Evolutionary conservation across 73 alveolate genomes (phyloP).

Genomic region (Durusdinium trenchii): DNA sequence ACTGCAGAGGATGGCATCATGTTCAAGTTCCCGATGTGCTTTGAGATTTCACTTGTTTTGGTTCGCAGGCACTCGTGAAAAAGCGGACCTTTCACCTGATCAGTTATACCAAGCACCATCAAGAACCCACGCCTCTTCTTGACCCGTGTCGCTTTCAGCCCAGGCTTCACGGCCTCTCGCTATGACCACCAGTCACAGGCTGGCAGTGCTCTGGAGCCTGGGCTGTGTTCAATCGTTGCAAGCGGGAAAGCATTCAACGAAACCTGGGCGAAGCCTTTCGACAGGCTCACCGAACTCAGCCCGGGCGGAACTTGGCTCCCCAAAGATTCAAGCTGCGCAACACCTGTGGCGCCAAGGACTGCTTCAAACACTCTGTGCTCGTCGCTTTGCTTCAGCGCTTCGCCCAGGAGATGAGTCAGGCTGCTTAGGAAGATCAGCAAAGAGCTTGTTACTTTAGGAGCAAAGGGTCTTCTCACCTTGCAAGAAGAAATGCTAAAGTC

Average conservation of each 20-base stretch:
- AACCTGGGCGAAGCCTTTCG: not conserved
- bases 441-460: not conserved
- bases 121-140: not conserved
- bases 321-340: too few relatives aligned
- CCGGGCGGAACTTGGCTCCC: not conserved
- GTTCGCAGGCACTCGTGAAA: not conserved
- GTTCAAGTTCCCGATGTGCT: not conserved
- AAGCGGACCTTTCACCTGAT: not conserved
- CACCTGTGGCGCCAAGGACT: slow-evolving; percentile 10
- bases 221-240: not conserved
- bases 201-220: slow-evolving; percentile 61
- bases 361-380: slow-evolving; percentile 90
- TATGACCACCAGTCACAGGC: slow-evolving; percentile 76
- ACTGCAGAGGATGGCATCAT: not conserved
- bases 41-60: not conserved
- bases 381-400: slow-evolving; percentile 7
- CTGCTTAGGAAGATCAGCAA: too few relatives aligned
- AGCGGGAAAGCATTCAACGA: too few relatives aligned
- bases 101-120: not conserved
- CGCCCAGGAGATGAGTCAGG: slow-evolving; percentile 6
- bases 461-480: not conserved
- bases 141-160: not conserved
- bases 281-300: not conserved
- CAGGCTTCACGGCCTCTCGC: slow-evolving; percentile 68
- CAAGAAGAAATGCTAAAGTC: not conserved